Conservation (phyloP, 352 stramenopile genomes). For the Phytophthora podocarpi region DNA sequence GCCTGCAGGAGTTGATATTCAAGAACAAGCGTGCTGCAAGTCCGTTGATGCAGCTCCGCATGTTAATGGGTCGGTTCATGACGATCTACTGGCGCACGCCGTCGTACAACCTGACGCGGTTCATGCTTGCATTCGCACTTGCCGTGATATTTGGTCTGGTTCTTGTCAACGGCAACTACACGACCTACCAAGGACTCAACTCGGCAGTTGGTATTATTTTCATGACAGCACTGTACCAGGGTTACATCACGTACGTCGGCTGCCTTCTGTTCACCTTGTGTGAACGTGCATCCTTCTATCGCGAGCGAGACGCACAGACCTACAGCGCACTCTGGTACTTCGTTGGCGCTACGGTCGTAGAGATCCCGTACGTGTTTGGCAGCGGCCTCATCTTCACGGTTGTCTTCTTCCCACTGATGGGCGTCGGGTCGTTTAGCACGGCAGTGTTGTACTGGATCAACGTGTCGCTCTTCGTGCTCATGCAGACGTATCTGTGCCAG, state of each 20-base stretch:
- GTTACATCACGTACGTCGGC: conserved; percentile 64
- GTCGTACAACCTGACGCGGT: conserved; percentile 74
- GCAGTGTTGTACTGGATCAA: conserved; percentile 50
- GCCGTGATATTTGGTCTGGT: conserved; percentile 72
- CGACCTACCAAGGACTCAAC: conserved; percentile 38
- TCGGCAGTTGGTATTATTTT: conserved; percentile 51
- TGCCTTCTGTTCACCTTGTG: conserved; percentile 65
- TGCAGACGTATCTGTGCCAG: conserved; percentile 42
- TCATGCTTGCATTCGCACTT: conserved; percentile 59
- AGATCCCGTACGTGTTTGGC: conserved; percentile 66
- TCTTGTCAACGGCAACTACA: conserved; percentile 42
- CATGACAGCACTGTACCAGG: conserved; percentile 72
- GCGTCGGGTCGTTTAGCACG: conserved; percentile 38
- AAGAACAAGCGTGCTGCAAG: background rate
- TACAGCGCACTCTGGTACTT: conserved; percentile 78
- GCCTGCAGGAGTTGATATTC: background rate
- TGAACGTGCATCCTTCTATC: conserved; percentile 87
- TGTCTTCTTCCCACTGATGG: conserved; percentile 54
- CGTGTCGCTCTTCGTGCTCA: conserved; percentile 37
- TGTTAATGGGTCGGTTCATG: background rate
- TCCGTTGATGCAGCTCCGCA: background rate
- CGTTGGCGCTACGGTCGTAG: conserved; percentile 67
- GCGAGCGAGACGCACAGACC: conserved; percentile 83
- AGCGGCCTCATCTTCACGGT: conserved; percentile 46
- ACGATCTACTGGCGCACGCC: conserved; percentile 44